phyloP scores from a whole-genome alignment of 768 basidiomycete genomes.

The Mrakia gelida region DNA sequence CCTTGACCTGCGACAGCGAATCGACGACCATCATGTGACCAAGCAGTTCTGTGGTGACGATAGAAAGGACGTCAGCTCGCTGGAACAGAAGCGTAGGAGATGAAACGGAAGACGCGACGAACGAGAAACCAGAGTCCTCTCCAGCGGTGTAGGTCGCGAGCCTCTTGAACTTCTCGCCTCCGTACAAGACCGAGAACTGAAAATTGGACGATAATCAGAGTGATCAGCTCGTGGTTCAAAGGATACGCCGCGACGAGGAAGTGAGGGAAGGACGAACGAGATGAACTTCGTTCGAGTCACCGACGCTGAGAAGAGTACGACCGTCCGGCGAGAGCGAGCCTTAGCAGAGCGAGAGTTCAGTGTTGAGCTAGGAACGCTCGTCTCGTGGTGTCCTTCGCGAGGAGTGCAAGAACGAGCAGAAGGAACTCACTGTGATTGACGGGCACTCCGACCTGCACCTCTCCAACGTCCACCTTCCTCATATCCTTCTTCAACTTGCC shows the following conservation, averaged over 20 bases:
- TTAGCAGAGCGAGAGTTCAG: neutral
- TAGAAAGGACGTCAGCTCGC: neutral
- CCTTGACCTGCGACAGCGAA: constrained; percentile 26
- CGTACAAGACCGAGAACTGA: constrained; percentile 9
- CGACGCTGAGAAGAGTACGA: constrained; percentile 15
- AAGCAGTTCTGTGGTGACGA: constrained; percentile 8
- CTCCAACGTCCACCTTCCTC: constrained; percentile 6
- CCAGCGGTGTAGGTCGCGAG: constrained; percentile 18
- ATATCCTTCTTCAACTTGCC: neutral
- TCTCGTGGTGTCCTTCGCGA: too few relatives aligned
- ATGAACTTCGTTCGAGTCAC: constrained; percentile 22
- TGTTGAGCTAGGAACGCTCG: too few relatives aligned
- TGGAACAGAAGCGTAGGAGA: neutral
- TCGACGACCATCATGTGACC: constrained; percentile 13
- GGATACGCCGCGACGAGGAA: neutral
- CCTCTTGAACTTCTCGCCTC: constrained; percentile 14
- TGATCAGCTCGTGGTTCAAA: neutral
- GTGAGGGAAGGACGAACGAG: neutral
- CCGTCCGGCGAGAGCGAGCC: constrained; percentile 27
- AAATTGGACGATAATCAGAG: neutral
- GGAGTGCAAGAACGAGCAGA: neutral
- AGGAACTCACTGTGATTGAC: constrained; percentile 26
- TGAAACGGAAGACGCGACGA: neutral
- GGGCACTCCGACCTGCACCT: constrained; percentile 14
- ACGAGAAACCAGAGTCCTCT: constrained; percentile 24